Conservation (phyloP, 495 filamentous ascomycete genomes). For the Glonium stellatum region DNA sequence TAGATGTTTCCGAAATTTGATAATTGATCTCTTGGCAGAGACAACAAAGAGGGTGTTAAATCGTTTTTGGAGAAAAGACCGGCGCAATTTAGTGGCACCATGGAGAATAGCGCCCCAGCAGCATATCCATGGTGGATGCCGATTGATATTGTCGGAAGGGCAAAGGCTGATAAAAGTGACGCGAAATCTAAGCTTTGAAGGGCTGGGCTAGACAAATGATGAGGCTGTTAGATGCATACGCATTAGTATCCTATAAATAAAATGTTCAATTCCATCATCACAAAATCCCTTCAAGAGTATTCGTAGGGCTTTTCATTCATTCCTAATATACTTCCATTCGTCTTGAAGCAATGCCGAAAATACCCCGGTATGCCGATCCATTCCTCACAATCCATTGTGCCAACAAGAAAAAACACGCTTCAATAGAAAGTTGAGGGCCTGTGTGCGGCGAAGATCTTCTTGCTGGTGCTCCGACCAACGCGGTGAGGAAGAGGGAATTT, state of each 20-base stretch:
- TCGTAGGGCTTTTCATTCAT: conserved; percentile 28
- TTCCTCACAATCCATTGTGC: conserved; percentile 22
- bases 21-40: conserved; percentile 16
- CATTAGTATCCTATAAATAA: not conserved
- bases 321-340: conserved; percentile 23
- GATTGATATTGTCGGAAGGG: conserved; percentile 27
- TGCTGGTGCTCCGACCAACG: conserved; percentile 64
- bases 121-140: conserved; percentile 47
- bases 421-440: conserved; percentile 80
- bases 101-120: conserved; percentile 40
- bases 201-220: not conserved
- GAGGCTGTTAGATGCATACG: not conserved
- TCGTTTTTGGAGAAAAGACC: conserved; percentile 40
- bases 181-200: conserved; percentile 32
- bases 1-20: not conserved
- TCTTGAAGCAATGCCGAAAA: conserved; percentile 27
- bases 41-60: conserved; percentile 39
- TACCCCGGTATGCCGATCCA: conserved; percentile 16
- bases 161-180: conserved; percentile 21
- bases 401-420: conserved; percentile 25
- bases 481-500: conserved; percentile 99
- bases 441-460: conserved; percentile 84
- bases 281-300: not conserved
- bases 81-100: conserved; percentile 47
- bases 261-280: not conserved